A percentile compares a stretch with the other conserved stretches of the same genome.
These are phyloP conservation scores for Dendrobium officinale DNA, from an alignment of 106 monocot species.

Conservation along the genomic window DNA sequence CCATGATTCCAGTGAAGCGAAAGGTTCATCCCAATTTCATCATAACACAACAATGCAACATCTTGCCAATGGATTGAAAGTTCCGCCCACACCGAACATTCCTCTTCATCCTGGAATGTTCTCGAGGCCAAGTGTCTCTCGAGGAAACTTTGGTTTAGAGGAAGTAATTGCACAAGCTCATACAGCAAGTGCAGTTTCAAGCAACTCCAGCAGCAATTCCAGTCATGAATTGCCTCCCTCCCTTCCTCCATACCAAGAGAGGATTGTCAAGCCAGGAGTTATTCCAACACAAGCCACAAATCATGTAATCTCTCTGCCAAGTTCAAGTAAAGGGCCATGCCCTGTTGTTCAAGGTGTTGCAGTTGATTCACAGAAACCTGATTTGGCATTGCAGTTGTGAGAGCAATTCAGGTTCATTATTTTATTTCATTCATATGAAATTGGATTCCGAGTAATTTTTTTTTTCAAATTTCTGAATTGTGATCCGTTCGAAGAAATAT, in stretches of 20 bases:
- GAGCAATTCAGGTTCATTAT: conserved; percentile 5
- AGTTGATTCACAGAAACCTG: conserved; percentile 44
- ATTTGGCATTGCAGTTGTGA: conserved; percentile 75
- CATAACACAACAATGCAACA: conserved; percentile 6
- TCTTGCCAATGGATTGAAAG: too few relatives aligned
- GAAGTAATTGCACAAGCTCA: not conserved
- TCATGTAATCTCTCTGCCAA: not conserved
- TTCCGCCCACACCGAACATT: too few relatives aligned
- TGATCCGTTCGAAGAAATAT: too few relatives aligned
- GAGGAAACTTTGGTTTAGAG: not conserved
- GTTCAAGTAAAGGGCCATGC: not conserved
- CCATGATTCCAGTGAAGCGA: not conserved
- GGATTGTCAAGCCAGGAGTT: not conserved
- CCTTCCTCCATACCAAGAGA: not conserved
- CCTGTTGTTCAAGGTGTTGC: conserved; percentile 24
- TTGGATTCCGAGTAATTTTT: not conserved
- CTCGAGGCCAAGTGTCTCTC: not conserved
- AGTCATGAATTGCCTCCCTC: not conserved
- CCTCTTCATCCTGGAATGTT: not conserved
- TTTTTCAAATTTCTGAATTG: too few relatives aligned
- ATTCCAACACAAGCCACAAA: not conserved
- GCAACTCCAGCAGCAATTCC: not conserved
- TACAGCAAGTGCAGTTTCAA: not conserved
- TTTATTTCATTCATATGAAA: not conserved
- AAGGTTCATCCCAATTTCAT: conserved; percentile 15